These are phyloP conservation scores for Diaporthe longicolla DNA, from an alignment of 2,329 filamentous ascomycete species.

Conservation along the genomic window DNA sequence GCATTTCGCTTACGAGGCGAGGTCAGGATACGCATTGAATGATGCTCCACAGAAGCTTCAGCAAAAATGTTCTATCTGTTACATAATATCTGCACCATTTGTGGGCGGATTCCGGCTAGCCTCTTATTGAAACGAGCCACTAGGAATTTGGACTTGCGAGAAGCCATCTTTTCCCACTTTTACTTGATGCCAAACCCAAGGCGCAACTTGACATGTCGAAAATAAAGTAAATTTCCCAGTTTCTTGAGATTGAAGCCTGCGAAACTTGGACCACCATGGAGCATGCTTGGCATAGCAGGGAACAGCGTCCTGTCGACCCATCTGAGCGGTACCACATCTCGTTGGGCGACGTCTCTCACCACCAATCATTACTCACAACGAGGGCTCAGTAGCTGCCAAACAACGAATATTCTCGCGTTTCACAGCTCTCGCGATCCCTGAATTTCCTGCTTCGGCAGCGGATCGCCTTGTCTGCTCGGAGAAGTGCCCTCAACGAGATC, in stretches of 20 bases:
- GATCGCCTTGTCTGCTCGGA: constrained; percentile 21
- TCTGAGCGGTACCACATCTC: constrained; percentile 12
- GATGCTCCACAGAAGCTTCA: constrained; percentile 20
- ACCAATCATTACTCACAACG: constrained; percentile 7
- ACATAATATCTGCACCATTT: constrained; percentile 23
- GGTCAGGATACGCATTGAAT: constrained; percentile 13
- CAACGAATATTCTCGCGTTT: constrained; percentile 3
- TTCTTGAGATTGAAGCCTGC: neutral
- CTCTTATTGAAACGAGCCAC: constrained; percentile 1
- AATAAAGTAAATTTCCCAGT: constrained; percentile 16
- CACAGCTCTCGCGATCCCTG: neutral
- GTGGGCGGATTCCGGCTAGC: constrained; percentile 3
- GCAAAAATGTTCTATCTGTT: constrained; percentile 18
- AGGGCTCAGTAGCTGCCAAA: neutral
- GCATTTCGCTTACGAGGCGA: constrained; percentile 30
- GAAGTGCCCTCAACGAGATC: constrained; percentile 16
- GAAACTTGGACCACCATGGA: neutral
- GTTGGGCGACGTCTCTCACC: neutral
- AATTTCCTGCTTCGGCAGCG: neutral
- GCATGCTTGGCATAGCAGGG: constrained; percentile 8
- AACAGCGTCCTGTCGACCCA: constrained; percentile 10
- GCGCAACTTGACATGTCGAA: constrained; percentile 21
- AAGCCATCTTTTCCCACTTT: constrained; percentile 1
- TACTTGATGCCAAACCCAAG: constrained; percentile 2
- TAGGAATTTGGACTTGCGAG: neutral